Evolutionary conservation across 2,329 filamentous ascomycete genomes (phyloP).

Genomic region (Nemania abortiva): DNA sequence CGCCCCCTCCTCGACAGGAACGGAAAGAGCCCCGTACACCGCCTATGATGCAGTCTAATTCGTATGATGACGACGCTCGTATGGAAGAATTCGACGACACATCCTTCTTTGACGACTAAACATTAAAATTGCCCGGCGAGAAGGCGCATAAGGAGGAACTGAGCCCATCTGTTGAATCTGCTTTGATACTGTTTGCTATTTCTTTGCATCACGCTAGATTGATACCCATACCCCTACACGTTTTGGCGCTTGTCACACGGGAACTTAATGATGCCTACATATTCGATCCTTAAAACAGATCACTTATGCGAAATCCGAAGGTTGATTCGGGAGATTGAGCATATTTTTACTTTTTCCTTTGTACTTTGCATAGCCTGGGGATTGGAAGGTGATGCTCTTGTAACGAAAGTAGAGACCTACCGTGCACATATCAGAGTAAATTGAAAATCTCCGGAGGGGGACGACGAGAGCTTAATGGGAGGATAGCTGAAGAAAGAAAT

Average conservation of each 20-base stretch:
- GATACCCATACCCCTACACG: slow-evolving; percentile 41
- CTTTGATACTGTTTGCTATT: slow-evolving; percentile 42
- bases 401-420: slow-evolving; percentile 32
- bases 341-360: slow-evolving; percentile 37
- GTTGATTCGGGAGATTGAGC: slow-evolving; percentile 33
- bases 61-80: slow-evolving; percentile 72
- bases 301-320: slow-evolving; percentile 28
- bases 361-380: slow-evolving; percentile 38
- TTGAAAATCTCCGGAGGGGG: slow-evolving; percentile 6
- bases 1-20: slow-evolving; percentile 59
- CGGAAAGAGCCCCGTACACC: slow-evolving; percentile 65
- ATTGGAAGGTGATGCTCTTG: slow-evolving; percentile 30
- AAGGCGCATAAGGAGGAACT: slow-evolving; percentile 8
- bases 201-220: slow-evolving; percentile 41
- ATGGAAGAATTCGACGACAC: slow-evolving; percentile 70
- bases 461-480: slow-evolving; percentile 28
- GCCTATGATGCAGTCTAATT: slow-evolving; percentile 69
- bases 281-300: slow-evolving; percentile 32
- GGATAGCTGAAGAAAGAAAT: slow-evolving; percentile 20
- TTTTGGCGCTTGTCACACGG: slow-evolving; percentile 29
- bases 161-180: slow-evolving; percentile 28
- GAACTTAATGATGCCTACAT: slow-evolving; percentile 40
- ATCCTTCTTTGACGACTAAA: slow-evolving; percentile 66
- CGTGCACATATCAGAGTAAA: slow-evolving; percentile 28
- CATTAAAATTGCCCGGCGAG: slow-evolving; percentile 4